These are phyloP conservation scores for Pleurotus ostreatus DNA, from an alignment of 768 basidiomycete genomes.

Conservation along the genomic window DNA sequence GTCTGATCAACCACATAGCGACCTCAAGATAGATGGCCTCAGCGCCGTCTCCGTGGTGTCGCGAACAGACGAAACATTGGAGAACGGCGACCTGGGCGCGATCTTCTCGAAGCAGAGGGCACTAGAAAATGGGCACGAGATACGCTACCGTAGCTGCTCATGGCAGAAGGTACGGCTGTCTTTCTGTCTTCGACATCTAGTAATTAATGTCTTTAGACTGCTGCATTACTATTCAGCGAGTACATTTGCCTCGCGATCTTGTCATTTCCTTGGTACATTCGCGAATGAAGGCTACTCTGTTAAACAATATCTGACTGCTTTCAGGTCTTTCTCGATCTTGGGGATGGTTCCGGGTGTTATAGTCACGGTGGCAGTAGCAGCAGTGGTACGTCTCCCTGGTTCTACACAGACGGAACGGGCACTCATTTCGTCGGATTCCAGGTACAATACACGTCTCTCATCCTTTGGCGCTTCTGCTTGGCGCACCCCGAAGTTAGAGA, in stretches of 20 bases:
- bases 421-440: slow-evolving; percentile 1
- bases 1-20: too few species aligned
- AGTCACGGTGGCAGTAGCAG: slow-evolving; percentile 35
- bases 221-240: slow-evolving; percentile 39
- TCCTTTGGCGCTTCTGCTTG: slow-evolving; percentile 45
- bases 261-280: slow-evolving; percentile 31
- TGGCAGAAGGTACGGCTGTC: slow-evolving; percentile 41
- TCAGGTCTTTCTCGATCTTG: slow-evolving; percentile 40
- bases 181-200: neutral
- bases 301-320: neutral
- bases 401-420: too few species aligned
- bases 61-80: too few species aligned
- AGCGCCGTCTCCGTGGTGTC: too few species aligned
- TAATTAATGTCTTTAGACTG: slow-evolving; percentile 24
- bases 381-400: neutral
- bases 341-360: slow-evolving; percentile 40
- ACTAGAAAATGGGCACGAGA: slow-evolving; percentile 3
- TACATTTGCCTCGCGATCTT: slow-evolving; percentile 42
- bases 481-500: slow-evolving; percentile 45
- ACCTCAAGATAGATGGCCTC: too few species aligned
- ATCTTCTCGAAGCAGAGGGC: too few species aligned
- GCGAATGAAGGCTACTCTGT: neutral
- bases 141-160: slow-evolving; percentile 31
- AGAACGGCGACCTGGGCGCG: too few species aligned
- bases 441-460: slow-evolving; percentile 42